phyloP scores from a whole-genome alignment of 441 rosid species.

The Breynia disticha region DNA sequence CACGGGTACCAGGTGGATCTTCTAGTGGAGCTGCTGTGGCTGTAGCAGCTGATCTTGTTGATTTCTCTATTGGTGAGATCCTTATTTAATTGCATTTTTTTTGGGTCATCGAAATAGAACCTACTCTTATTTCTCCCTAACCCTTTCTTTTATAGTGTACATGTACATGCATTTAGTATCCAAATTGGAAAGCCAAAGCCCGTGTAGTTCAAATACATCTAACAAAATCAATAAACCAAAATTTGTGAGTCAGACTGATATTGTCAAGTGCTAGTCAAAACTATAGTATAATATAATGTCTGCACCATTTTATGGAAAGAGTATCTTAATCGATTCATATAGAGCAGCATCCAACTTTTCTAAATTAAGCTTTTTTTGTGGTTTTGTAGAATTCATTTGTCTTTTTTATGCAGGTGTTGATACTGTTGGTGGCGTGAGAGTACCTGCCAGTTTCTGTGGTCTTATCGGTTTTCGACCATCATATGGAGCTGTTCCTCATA shows the following conservation, averaged over 20 bases:
- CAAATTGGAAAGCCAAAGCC: neutral
- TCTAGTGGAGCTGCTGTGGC: constrained; percentile 96
- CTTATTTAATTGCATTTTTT: neutral
- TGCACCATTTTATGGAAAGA: too few species aligned
- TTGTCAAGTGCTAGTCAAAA: neutral
- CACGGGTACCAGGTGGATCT: constrained; percentile 84
- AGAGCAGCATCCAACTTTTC: neutral
- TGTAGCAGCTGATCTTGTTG: constrained; percentile 75
- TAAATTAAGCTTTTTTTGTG: neutral
- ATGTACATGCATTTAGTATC: neutral
- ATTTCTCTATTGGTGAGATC: constrained; percentile 65
- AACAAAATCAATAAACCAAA: neutral
- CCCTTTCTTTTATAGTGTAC: neutral
- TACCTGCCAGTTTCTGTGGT: constrained; percentile 86
- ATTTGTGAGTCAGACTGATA: neutral
- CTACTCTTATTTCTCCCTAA: neutral
- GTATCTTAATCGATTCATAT: too few species aligned
- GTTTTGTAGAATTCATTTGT: neutral
- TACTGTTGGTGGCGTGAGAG: constrained; percentile 83
- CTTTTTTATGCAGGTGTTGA: constrained; percentile 60
- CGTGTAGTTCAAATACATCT: neutral
- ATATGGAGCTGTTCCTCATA: constrained; percentile 53
- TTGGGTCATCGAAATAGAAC: neutral
- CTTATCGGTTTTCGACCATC: constrained; percentile 78
- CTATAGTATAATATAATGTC: neutral